Percentiles rank a stretch among this genome's conserved stretches.
Conservation (phyloP, 306 rosid genomes). For the Fragaria nilgerrensis region DNA sequence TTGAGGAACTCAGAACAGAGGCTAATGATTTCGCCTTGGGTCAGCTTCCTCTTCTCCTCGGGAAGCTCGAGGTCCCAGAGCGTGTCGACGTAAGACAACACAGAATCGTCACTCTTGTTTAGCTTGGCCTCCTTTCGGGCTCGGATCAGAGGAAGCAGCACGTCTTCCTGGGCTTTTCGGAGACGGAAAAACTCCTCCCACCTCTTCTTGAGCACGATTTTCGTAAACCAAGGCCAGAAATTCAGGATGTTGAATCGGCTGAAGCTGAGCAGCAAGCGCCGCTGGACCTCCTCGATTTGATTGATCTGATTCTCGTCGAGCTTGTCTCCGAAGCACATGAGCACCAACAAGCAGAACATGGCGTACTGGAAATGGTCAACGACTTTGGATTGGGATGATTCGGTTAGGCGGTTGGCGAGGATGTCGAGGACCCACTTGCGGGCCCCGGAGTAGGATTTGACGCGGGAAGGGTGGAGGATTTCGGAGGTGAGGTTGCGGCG, state of each 20-base stretch:
- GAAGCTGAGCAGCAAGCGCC: not conserved
- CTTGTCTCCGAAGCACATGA: slow-evolving; percentile 32
- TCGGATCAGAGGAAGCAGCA: slow-evolving; percentile 12
- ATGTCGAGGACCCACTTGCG: slow-evolving; percentile 25
- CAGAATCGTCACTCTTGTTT: not conserved
- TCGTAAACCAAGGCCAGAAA: slow-evolving; percentile 12
- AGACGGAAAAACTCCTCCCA: slow-evolving; percentile 19
- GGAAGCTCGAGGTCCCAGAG: slow-evolving; percentile 13
- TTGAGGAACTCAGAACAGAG: slow-evolving; percentile 19
- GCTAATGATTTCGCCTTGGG: not conserved
- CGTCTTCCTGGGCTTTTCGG: not conserved
- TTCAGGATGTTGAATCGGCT: slow-evolving; percentile 18
- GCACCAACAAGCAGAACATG: slow-evolving; percentile 25
- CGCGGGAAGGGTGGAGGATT: slow-evolving; percentile 30
- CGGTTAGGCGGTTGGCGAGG: slow-evolving; percentile 13
- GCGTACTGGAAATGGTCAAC: slow-evolving; percentile 23
- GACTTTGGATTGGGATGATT: not conserved
- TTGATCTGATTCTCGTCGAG: slow-evolving; percentile 14
- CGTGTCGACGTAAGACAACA: slow-evolving; percentile 9
- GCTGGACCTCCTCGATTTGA: slow-evolving; percentile 16
- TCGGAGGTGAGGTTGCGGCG: slow-evolving; percentile 31
- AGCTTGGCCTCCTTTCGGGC: slow-evolving; percentile 1
- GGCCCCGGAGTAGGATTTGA: slow-evolving; percentile 13
- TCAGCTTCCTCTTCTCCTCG: slow-evolving; percentile 13
- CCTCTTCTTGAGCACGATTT: slow-evolving; percentile 1